These are phyloP conservation scores for Candida railenensis DNA, from an alignment of 805 yeast species.

Conservation along the genomic window DNA sequence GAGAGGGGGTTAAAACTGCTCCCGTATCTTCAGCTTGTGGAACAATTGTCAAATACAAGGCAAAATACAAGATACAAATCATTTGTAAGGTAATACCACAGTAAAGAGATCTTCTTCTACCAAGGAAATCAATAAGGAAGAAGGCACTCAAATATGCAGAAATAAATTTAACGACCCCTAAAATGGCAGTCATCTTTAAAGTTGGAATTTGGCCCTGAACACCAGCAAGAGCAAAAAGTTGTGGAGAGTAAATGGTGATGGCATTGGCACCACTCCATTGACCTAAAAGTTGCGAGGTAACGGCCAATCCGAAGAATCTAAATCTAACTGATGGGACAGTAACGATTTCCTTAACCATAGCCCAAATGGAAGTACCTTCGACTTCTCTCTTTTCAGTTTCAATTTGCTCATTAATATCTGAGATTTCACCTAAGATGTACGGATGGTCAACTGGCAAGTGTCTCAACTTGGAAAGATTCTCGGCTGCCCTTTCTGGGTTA, in stretches of 20 bases:
- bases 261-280: slow-evolving; percentile 65
- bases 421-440: slow-evolving; percentile 48
- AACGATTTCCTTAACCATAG: slow-evolving; percentile 31
- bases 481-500: slow-evolving; percentile 37
- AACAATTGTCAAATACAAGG: slow-evolving; percentile 44
- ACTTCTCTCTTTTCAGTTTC: slow-evolving; percentile 30
- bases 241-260: slow-evolving; percentile 56
- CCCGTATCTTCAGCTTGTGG: slow-evolving; percentile 40
- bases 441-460: slow-evolving; percentile 47
- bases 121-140: slow-evolving; percentile 53
- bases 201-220: slow-evolving; percentile 36
- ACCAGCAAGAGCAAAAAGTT: slow-evolving; percentile 49
- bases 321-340: slow-evolving; percentile 40
- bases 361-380: slow-evolving; percentile 18
- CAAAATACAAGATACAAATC: slow-evolving; percentile 44
- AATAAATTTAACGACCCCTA: slow-evolving; percentile 53
- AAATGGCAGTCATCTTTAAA: slow-evolving; percentile 48
- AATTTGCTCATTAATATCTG: slow-evolving; percentile 50
- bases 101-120: slow-evolving; percentile 50
- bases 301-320: slow-evolving; percentile 43
- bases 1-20: slow-evolving; percentile 25
- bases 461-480: slow-evolving; percentile 42
- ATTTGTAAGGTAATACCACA: slow-evolving; percentile 48
- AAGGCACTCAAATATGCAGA: slow-evolving; percentile 51
- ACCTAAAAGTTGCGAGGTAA: slow-evolving; percentile 45